Base-by-base conservation (phyloP, 2,329 filamentous ascomycete species). In the Pseudocercospora macadamiae region DNA sequence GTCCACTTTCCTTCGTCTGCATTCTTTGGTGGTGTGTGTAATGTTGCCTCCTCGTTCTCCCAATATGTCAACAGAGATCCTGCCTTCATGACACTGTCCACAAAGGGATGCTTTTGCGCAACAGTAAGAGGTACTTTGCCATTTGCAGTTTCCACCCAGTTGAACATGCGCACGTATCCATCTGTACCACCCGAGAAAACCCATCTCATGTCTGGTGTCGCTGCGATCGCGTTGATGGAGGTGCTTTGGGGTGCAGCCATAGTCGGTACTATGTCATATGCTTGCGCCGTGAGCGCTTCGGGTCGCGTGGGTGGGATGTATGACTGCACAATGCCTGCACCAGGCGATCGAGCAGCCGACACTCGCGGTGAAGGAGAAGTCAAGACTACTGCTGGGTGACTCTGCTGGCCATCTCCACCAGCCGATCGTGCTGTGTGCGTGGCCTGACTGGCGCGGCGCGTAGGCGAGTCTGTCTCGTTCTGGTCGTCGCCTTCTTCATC, bases 231-330 rank as follows among this genome's bases (percentile, higher is more conserved):
- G 72, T 99, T 99, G 75, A 99, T 91, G 54, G 92, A 97, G 2
- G 95, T 99, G 62, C 91, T 90, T 74, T 97, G 93, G 1, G 95
- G 95, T 2, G 95, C 95, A 1, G 95, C 95, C 78, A 97, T 97
- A 19, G 95, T 97, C 1, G 95, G 95, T 1, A 96, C 89, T 60
- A 99, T 96, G 73, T 99, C 95, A 79, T 97, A 99, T 2, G 89
- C 85, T 37, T 82, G 79, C 12, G 95, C 93, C 1, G 83, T 88
- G 51, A 96, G 78, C n/a, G 87, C 89, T 70, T 96, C 92, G 9
- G 87, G 82, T 0, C 90, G 86, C n/a, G 92, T 82, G 6, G 64
- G 61, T 8, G 72, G 73, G 63, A 66, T 62, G 36, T 71, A 66
- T 6, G 70, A 70, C 12, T 56, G 44, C 8, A 63, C 65, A 6